A percentile compares a stretch with the other conserved stretches of the same genome.
phyloP scores from a whole-genome alignment of 2,329 filamentous ascomycete genomes.

The Neonectria hederae region DNA sequence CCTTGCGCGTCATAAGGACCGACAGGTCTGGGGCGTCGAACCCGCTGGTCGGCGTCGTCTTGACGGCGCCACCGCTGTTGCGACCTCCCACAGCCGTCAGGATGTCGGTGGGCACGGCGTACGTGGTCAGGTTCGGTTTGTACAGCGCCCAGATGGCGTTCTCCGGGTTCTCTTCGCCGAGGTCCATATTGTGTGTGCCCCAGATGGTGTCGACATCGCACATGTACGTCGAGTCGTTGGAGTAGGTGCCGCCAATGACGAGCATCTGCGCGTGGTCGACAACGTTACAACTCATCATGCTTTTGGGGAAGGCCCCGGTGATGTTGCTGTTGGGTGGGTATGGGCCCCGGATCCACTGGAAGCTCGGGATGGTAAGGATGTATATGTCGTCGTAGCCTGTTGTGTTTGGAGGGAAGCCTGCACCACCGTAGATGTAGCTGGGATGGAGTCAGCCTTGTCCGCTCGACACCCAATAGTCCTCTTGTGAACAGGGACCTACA shows the following conservation, averaged over 20 bases:
- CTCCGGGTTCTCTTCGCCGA: conserved; percentile 12
- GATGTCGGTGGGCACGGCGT: conserved; percentile 13
- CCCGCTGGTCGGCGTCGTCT: conserved; percentile 1
- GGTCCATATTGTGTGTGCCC: conserved; percentile 21
- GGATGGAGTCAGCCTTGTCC: not conserved
- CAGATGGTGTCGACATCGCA: conserved; percentile 2
- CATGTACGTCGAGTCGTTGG: conserved; percentile 7
- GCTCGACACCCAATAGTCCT: not conserved
- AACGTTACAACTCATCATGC: conserved; percentile 16
- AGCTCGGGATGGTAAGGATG: conserved; percentile 19
- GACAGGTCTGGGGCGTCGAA: conserved; percentile 10
- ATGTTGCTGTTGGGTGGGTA: conserved; percentile 16
- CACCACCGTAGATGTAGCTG: conserved; percentile 18
- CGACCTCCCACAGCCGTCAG: conserved; percentile 2
- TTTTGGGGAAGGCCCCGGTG: conserved; percentile 3
- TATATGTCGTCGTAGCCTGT: conserved; percentile 20
- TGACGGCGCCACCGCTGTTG: conserved; percentile 5
- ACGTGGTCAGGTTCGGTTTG: conserved; percentile 6
- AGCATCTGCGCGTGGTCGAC: conserved; percentile 20
- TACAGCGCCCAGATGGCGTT: conserved; percentile 18
- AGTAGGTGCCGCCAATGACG: conserved; percentile 19
- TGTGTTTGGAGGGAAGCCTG: not conserved
- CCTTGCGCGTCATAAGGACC: conserved; percentile 4
- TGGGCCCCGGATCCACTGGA: conserved; percentile 17
- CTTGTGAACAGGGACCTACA: too few relatives aligned